Evolutionary conservation across 106 monocot species (phyloP).

Genomic region (Apostasia ramifera): DNA sequence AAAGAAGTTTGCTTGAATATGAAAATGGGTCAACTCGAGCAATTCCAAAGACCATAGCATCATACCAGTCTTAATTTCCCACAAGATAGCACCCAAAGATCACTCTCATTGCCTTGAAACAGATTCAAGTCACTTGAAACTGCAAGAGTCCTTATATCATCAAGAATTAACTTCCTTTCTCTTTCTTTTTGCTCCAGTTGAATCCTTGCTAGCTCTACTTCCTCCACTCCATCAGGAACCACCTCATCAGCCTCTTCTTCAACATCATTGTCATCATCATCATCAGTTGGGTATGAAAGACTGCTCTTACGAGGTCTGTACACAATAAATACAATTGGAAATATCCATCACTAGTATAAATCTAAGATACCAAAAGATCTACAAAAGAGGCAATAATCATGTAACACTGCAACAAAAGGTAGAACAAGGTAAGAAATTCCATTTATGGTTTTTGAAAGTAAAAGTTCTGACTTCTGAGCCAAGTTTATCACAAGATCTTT

Average conservation of each 20-base stretch:
- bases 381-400: background rate
- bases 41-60: background rate
- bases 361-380: background rate
- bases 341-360: background rate
- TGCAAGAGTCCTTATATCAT: constrained; percentile 72
- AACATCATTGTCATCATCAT: constrained; percentile 53
- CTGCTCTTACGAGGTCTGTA: constrained; percentile 74
- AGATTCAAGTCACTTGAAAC: constrained; percentile 17
- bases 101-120: constrained; percentile 28
- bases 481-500: no score
- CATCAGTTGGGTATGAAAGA: constrained; percentile 67
- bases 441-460: no score
- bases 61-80: constrained; percentile 64
- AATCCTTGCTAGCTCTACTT: constrained; percentile 93
- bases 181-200: constrained; percentile 78
- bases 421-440: no score
- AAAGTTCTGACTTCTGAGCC: no score
- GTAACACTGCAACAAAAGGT: background rate
- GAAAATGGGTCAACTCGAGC: no score
- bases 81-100: constrained; percentile 63
- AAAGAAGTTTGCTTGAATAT: no score
- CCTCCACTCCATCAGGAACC: constrained; percentile 96
- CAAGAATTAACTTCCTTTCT: constrained; percentile 74
- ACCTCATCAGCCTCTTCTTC: constrained; percentile 92
- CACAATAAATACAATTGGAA: constrained; percentile 4